Percentiles rank a stretch among this genome's conserved stretches.
Evolutionary conservation across 2,329 filamentous ascomycete species (phyloP).

Genomic region (Botryotinia narcissicola): DNA sequence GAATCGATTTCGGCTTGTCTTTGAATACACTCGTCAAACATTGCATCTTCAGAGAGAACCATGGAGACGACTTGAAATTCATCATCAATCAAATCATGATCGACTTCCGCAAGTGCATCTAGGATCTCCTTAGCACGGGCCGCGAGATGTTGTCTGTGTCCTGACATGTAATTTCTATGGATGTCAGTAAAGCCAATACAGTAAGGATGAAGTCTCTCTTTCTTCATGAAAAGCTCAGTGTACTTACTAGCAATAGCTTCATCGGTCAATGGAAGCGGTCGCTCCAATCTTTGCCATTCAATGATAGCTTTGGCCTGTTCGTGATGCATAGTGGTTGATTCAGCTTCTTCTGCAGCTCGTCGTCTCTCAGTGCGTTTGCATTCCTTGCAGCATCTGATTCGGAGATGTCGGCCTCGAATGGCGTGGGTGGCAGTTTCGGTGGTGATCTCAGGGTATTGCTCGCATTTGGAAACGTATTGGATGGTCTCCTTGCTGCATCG

Average conservation of each 20-base stretch:
- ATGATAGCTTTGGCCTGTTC: not conserved
- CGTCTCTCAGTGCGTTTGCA: not conserved
- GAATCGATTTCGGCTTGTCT: constrained; percentile 11
- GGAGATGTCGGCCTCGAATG: constrained; percentile 2
- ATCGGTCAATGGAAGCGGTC: constrained; percentile 9
- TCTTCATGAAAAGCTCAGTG: rapidly evolving
- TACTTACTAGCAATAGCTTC: not conserved
- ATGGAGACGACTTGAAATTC: rapidly evolving
- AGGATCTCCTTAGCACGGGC: rapidly evolving
- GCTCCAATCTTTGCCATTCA: not conserved
- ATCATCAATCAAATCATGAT: rapidly evolving
- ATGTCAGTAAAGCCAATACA: constrained; percentile 5
- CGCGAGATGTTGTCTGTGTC: rapidly evolving
- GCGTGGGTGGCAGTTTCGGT: not conserved
- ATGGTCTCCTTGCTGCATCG: not conserved
- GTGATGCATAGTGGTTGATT: not conserved
- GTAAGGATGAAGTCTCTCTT: constrained; percentile 2
- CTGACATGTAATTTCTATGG: not conserved
- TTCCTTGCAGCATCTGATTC: not conserved
- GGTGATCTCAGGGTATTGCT: not conserved
- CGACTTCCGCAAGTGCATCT: too few species aligned
- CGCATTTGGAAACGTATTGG: not conserved
- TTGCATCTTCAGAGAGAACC: not conserved
- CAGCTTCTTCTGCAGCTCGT: not conserved
- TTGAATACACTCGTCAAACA: not conserved